phyloP scores from a whole-genome alignment of 768 basidiomycete species.

The Trametes sanguinea region DNA sequence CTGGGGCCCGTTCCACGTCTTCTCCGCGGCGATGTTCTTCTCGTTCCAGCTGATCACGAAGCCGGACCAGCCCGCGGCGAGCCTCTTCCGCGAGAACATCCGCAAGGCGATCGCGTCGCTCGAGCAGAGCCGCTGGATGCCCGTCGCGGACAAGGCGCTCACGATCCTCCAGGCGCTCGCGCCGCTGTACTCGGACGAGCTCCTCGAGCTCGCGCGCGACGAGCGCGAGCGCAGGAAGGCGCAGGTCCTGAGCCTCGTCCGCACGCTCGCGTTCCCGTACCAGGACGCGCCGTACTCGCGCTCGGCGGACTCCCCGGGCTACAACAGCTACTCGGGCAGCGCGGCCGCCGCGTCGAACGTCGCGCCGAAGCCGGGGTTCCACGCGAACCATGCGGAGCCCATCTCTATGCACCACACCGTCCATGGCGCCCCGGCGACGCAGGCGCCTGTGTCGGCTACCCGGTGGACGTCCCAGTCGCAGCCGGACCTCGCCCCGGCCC shows the following conservation, averaged over 20 bases:
- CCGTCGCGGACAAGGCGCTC: slow-evolving; percentile 74
- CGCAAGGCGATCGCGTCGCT: slow-evolving; percentile 66
- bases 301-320: slow-evolving; percentile 50
- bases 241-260: slow-evolving; percentile 63
- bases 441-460: slow-evolving; percentile 28
- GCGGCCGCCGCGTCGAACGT: neutral
- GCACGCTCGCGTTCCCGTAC: slow-evolving; percentile 81
- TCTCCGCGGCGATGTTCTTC: slow-evolving; percentile 89
- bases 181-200: slow-evolving; percentile 71
- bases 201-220: slow-evolving; percentile 49
- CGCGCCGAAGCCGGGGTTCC: neutral
- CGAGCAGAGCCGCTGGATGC: slow-evolving; percentile 62
- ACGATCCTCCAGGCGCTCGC: slow-evolving; percentile 71
- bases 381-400: neutral
- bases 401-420: slow-evolving; percentile 3
- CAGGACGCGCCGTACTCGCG: slow-evolving; percentile 64
- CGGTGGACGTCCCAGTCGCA: slow-evolving; percentile 25
- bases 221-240: slow-evolving; percentile 61
- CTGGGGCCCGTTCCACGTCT: slow-evolving; percentile 83
- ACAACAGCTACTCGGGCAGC: slow-evolving; percentile 16
- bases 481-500: neutral
- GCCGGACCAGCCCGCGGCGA: slow-evolving; percentile 77
- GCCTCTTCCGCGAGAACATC: slow-evolving; percentile 75
- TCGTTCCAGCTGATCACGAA: slow-evolving; percentile 85
- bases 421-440: slow-evolving; percentile 15